phyloP scores from a whole-genome alignment of 2,329 filamentous ascomycete species.

The Neopestalotiopsis sp. region DNA sequence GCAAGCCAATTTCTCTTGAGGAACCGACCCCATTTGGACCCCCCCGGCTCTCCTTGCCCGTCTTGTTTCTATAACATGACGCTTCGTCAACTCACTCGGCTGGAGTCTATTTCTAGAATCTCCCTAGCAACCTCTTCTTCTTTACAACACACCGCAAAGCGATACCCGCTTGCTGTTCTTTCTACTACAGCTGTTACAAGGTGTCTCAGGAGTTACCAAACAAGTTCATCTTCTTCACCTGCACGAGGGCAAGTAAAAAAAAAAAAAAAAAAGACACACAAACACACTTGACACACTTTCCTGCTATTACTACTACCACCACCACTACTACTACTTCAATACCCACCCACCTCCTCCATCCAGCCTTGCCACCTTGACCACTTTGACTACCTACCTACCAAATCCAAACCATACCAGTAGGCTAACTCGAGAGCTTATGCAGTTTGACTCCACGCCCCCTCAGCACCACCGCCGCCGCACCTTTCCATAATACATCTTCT shows the following conservation, averaged over 20 bases:
- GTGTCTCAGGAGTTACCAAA: slow-evolving; percentile 1
- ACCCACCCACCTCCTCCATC: not conserved
- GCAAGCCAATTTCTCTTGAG: not conserved
- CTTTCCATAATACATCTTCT: not conserved
- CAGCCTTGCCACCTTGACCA: not conserved
- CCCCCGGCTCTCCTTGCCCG: slow-evolving; percentile 3
- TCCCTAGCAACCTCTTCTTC: slow-evolving; percentile 5
- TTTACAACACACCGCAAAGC: not conserved
- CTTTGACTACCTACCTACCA: not conserved
- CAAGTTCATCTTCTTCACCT: slow-evolving; percentile 10
- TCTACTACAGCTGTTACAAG: not conserved
- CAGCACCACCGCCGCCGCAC: slow-evolving; percentile 7
- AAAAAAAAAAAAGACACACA: not conserved
- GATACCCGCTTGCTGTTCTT: not conserved
- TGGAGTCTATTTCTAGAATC: slow-evolving; percentile 18
- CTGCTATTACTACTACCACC: not conserved
- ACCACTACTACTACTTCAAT: not conserved
- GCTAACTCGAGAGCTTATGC: slow-evolving; percentile 17
- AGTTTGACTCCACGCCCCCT: slow-evolving; percentile 16
- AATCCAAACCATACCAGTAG: not conserved
- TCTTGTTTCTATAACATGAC: slow-evolving; percentile 16
- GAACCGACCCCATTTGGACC: not conserved
- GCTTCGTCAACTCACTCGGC: slow-evolving; percentile 19
- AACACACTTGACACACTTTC: not conserved
- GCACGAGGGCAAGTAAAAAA: slow-evolving; percentile 4